Evolutionary conservation across 257 asterid species (phyloP).

Genomic region (Scutellaria minor): DNA sequence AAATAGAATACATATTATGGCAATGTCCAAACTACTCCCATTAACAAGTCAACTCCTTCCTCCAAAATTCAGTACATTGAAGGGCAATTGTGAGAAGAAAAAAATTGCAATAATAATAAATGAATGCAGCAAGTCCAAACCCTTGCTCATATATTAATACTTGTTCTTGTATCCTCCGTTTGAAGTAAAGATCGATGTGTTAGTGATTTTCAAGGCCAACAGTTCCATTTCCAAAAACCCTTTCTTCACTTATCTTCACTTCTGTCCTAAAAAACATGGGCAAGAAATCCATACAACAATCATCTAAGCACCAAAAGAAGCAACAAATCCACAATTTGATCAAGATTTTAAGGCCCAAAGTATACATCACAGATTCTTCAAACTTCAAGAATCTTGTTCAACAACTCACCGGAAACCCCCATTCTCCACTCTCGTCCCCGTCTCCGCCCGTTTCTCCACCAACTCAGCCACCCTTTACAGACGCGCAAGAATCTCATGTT

Average conservation of each 20-base stretch:
- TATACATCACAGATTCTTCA: conserved; percentile 53
- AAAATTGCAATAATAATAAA: background rate
- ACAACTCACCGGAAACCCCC: conserved; percentile 49
- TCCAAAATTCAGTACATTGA: too few relatives aligned
- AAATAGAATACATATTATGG: too few relatives aligned
- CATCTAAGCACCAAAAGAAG: conserved; percentile 37
- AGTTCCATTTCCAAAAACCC: conserved; percentile 23
- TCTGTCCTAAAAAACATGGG: conserved; percentile 32
- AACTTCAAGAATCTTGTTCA: conserved; percentile 64
- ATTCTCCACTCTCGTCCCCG: conserved; percentile 33
- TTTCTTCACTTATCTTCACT: background rate
- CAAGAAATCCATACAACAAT: conserved; percentile 37
- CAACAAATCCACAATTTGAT: conserved; percentile 30
- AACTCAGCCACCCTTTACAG: background rate
- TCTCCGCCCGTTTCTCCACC: conserved; percentile 27
- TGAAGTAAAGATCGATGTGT: conserved; percentile 7
- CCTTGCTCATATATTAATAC: background rate
- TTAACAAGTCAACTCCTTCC: too few relatives aligned
- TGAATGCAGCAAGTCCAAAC: conserved; percentile 5
- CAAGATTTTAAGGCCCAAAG: conserved; percentile 48
- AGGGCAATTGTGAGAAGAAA: too few relatives aligned
- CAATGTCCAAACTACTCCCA: too few relatives aligned
- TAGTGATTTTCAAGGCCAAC: conserved; percentile 35
- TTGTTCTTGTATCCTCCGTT: conserved; percentile 42
- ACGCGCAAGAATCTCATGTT: too few relatives aligned